Evolutionary conservation across 148 eudicot genomes (phyloP).

Genomic region (Beta vulgaris): DNA sequence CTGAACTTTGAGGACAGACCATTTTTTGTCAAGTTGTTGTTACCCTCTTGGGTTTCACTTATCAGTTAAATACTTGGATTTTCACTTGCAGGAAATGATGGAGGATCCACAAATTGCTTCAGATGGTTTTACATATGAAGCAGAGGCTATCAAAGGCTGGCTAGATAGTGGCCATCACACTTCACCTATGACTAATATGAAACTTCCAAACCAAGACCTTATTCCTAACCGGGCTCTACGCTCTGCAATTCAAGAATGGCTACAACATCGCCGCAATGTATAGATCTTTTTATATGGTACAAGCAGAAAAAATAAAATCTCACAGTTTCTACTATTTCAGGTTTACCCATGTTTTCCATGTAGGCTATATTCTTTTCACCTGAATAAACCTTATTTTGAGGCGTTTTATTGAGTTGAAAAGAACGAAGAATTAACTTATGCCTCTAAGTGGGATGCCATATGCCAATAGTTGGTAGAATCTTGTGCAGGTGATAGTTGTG

Average conservation of each 20-base stretch:
- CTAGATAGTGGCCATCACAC: conserved; percentile 49
- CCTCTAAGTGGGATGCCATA: too few species aligned
- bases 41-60: background rate
- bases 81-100: conserved; percentile 70
- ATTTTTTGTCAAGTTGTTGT: background rate
- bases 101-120: conserved; percentile 84
- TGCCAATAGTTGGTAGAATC: too few species aligned
- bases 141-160: conserved; percentile 83
- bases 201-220: conserved; percentile 48
- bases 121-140: conserved; percentile 87
- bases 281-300: background rate
- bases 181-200: conserved; percentile 66
- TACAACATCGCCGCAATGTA: conserved; percentile 25
- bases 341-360: too few species aligned
- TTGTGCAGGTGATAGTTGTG: too few species aligned
- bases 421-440: too few species aligned
- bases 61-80: background rate
- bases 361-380: too few species aligned
- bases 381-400: too few species aligned
- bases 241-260: conserved; percentile 82
- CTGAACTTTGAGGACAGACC: background rate
- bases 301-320: too few species aligned
- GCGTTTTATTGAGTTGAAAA: too few species aligned
- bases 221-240: conserved; percentile 71
- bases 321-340: too few species aligned